Percentiles rank a stretch among this genome's conserved stretches.
Evolutionary conservation across 2,329 filamentous ascomycete genomes (phyloP).

Genomic region (Albophoma yamanashiensis): DNA sequence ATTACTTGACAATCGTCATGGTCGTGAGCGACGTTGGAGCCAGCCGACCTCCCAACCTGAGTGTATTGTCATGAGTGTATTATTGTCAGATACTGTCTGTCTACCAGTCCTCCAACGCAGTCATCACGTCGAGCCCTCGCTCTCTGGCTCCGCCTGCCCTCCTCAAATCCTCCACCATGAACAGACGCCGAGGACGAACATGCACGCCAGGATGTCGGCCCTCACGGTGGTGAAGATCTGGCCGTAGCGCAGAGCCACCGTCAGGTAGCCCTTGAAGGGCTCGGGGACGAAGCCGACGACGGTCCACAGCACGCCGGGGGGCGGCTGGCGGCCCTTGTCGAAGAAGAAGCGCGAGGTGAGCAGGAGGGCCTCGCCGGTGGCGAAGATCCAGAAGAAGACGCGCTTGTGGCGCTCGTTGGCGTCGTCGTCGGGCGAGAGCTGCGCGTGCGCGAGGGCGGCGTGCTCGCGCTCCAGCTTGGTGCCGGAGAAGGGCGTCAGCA

Average conservation of each 20-base stretch:
- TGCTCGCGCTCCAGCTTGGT: constrained; percentile 49
- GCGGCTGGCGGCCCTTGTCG: constrained; percentile 48
- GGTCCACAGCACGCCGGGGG: constrained; percentile 52
- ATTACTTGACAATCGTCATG: neutral
- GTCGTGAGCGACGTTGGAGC: neutral
- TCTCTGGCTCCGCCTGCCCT: neutral
- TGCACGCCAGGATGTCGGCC: constrained; percentile 61
- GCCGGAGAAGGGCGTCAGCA: constrained; percentile 59
- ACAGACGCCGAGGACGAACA: constrained; percentile 61
- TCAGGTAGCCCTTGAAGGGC: constrained; percentile 50
- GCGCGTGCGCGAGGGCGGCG: constrained; percentile 14
- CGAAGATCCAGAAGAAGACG: constrained; percentile 68
- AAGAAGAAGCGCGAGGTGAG: constrained; percentile 62
- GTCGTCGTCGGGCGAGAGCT: constrained; percentile 13
- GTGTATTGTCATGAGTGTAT: neutral
- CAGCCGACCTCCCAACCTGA: neutral
- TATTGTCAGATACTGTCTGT: neutral
- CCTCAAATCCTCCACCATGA: constrained; percentile 28
- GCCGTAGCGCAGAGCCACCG: constrained; percentile 52
- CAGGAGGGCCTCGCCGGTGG: constrained; percentile 62
- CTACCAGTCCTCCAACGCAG: neutral
- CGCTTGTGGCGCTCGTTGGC: constrained; percentile 20
- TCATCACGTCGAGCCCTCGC: neutral
- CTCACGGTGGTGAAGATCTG: constrained; percentile 64
- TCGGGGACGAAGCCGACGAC: constrained; percentile 55